Evolutionary conservation across 306 rosid species (phyloP), one percentile per base, ranked within the genome.

Genomic region (Casuarina glauca): DNA sequence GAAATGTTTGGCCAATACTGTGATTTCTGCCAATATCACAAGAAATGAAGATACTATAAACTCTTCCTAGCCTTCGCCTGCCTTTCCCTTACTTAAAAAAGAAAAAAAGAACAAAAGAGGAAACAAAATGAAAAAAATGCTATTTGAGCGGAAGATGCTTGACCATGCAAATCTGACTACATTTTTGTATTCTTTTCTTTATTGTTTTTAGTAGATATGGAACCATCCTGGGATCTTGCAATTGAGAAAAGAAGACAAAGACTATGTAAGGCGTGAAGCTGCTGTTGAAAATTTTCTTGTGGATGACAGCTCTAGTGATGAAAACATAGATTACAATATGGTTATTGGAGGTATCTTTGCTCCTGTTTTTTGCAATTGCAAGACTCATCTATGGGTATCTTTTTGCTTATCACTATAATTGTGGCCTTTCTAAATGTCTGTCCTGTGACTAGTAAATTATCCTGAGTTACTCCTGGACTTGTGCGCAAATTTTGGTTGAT

Each of bases 171-270:
- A 64, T 64, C 69, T 74, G 81, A 81, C 57, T 74, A 63, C 78
- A 20, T 82, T 69, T 13, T 44, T 7, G 76, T 68, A 60, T 52
- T 71, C 55, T 35, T 41, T 74, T 80, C 52, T 71, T 76, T 87
- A 13, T 82, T 86, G 82, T 73, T 57, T 76, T 76, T 88, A 70
- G 75, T 91, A 95, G 99, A 95, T 95, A 83, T 93, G 97, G 97
- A 95, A 95, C 79, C 99, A 95, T 86, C 99, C 99, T 32, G 97
- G 99, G 80, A 95, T 95, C 80, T 88, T 95, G 93, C 99, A 95
- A 85, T 76, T 95, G 81, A 88, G 86, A 75, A 95, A 93, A 88
- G 97, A 94, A 70, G 93, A 85, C 53, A 94, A 82, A 83, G 88
- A 82, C 69, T 82, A 82, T 48, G 89, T 75, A 50, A 89, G 88